phyloP scores from a whole-genome alignment of 768 basidiomycete species.

The Tylopilus vinaceipallidus region DNA sequence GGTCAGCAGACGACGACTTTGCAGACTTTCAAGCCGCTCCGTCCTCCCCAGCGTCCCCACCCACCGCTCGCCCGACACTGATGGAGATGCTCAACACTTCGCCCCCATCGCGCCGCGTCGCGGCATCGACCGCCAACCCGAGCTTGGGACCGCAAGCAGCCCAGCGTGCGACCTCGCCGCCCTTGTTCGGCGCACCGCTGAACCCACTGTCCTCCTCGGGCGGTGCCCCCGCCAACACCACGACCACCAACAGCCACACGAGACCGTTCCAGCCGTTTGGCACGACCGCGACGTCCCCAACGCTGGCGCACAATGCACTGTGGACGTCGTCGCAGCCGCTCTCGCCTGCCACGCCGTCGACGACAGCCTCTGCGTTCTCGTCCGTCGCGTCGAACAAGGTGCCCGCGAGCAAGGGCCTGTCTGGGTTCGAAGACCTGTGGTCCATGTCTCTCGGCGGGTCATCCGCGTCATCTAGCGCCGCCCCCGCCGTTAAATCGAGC shows the following conservation, averaged over 20 bases:
- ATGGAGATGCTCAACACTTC: conserved; percentile 48
- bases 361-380: conserved; percentile 4
- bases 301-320: conserved; percentile 19
- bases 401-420: conserved; percentile 36
- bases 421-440: conserved; percentile 89
- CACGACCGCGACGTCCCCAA: conserved; percentile 17
- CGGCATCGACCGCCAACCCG: conserved; percentile 11
- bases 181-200: conserved; percentile 23
- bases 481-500: conserved; percentile 37
- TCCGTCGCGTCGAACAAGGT: conserved; percentile 17
- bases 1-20: conserved; percentile 72
- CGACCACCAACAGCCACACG: conserved; percentile 2
- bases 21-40: conserved; percentile 76
- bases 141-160: conserved; percentile 9
- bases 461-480: conserved; percentile 30
- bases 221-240: not conserved
- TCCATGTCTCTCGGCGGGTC: conserved; percentile 73
- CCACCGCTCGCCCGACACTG: conserved; percentile 38
- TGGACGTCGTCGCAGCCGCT: conserved; percentile 29
- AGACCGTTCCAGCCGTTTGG: conserved; percentile 20
- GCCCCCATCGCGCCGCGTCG: conserved; percentile 18
- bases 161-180: conserved; percentile 19
- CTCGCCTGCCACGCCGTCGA: conserved; percentile 22
- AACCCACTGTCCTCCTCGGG: conserved; percentile 29
- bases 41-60: conserved; percentile 33